A percentile compares a stretch with the other conserved stretches of the same genome.
phyloP scores from a whole-genome alignment of 2,329 filamentous ascomycete genomes.

The Aspergillus tamarii region DNA sequence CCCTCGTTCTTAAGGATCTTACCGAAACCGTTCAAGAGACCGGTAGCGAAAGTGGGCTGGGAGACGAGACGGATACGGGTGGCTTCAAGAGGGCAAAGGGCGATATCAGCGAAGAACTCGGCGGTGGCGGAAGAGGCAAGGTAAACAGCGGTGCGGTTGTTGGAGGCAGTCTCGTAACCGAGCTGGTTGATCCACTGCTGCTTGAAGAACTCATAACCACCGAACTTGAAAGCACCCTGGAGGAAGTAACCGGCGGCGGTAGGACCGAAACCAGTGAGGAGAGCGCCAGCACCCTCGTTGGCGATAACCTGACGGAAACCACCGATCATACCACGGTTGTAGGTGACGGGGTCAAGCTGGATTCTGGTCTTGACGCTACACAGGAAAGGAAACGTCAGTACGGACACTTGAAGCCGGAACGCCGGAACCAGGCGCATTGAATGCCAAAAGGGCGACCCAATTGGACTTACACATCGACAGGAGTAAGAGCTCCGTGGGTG shows the following conservation, averaged over 20 bases:
- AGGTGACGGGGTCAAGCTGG: conserved; percentile 86
- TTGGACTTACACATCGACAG: conserved; percentile 94
- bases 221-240: conserved; percentile 91
- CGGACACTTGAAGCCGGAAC: not conserved
- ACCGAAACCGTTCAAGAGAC: conserved; percentile 75
- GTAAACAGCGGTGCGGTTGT: conserved; percentile 83
- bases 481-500: conserved; percentile 95
- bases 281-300: conserved; percentile 82
- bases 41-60: conserved; percentile 80
- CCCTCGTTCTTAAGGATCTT: conserved; percentile 86
- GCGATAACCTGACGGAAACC: conserved; percentile 84
- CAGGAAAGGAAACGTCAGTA: conserved; percentile 22
- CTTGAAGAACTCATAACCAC: conserved; percentile 97
- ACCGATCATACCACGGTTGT: conserved; percentile 85
- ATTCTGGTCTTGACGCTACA: conserved; percentile 91
- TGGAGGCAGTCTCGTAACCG: conserved; percentile 74
- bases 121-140: conserved; percentile 65
- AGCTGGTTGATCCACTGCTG: conserved; percentile 80
- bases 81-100: conserved; percentile 88
- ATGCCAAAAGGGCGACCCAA: conserved; percentile 1
- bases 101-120: conserved; percentile 66
- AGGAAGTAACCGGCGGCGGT: conserved; percentile 92
- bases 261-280: conserved; percentile 82
- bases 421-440: conserved; percentile 3
- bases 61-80: conserved; percentile 93